These are phyloP conservation scores for Solidago caesia DNA, from an alignment of 129 eudicot genomes.

Conservation along the genomic window DNA sequence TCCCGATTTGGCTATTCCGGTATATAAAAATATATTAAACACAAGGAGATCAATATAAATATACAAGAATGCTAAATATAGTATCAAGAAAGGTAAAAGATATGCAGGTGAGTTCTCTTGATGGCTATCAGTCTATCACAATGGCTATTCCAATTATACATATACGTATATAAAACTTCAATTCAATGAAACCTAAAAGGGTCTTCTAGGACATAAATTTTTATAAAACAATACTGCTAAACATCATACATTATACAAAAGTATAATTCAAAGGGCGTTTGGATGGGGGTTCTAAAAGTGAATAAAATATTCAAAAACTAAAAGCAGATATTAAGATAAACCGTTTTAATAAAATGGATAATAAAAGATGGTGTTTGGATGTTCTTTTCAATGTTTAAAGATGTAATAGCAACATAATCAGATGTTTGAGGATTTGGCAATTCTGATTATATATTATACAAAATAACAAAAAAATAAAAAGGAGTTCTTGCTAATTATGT, in stretches of 20 bases:
- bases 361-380: neutral
- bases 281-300: neutral
- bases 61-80: neutral
- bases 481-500: too few relatives aligned
- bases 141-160: neutral
- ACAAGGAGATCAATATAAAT: constrained; percentile 5
- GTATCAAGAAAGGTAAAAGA: neutral
- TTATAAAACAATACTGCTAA: neutral
- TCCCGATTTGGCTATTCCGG: constrained; percentile 67
- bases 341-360: neutral
- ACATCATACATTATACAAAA: neutral
- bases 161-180: neutral
- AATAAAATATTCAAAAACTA: neutral
- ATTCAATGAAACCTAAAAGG: neutral
- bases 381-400: neutral
- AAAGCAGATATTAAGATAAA: neutral
- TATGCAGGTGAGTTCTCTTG: neutral
- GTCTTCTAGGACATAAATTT: neutral
- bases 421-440: neutral
- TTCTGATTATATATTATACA: too few relatives aligned
- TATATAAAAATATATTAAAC: neutral
- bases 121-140: too few relatives aligned
- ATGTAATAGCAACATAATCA: neutral
- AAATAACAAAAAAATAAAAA: too few relatives aligned
- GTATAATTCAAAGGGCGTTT: constrained; percentile 1